Conservation (phyloP, 2,329 filamentous ascomycete species). For the Mycosphaerella sp. region DNA sequence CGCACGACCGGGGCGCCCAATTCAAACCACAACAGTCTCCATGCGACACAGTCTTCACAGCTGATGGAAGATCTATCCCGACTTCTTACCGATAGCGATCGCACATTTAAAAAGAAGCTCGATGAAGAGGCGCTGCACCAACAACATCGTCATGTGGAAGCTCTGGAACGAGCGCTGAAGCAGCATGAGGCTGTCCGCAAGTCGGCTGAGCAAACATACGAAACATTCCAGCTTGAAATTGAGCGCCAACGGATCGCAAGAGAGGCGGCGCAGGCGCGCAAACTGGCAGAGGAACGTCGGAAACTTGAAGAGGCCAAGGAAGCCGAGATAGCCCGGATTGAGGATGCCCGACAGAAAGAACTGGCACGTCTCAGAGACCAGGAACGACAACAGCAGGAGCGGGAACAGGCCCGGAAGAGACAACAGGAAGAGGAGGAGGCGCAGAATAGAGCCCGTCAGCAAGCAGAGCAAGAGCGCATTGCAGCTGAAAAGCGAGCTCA, state of each 20-base stretch:
- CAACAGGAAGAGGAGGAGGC: constrained; percentile 7
- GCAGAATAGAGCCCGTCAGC: constrained; percentile 1
- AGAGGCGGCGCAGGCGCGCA: constrained; percentile 13
- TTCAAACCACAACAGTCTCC: constrained; percentile 6
- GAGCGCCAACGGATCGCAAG: constrained; percentile 12
- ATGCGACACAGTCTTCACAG: constrained; percentile 3
- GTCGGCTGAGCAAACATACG: constrained; percentile 14
- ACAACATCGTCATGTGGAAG: constrained; percentile 18
- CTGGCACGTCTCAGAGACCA: constrained; percentile 7
- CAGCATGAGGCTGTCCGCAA: constrained; percentile 18
- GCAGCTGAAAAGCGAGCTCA: not conserved
- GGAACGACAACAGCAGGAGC: constrained; percentile 10
- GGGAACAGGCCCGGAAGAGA: constrained; percentile 2
- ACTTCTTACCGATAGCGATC: constrained; percentile 15
- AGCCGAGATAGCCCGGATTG: constrained; percentile 4
- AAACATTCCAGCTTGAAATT: constrained; percentile 15
- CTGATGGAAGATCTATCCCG: constrained; percentile 16
- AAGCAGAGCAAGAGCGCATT: not conserved
- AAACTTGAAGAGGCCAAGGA: constrained; percentile 13
- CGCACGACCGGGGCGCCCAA: constrained; percentile 9
- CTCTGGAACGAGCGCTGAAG: constrained; percentile 16
- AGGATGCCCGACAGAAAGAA: constrained; percentile 12
- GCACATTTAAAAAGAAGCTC: constrained; percentile 15
- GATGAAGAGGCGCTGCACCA: constrained; percentile 17
- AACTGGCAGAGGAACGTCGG: constrained; percentile 11